These are phyloP conservation scores for Trypethelium eluteriae DNA, from an alignment of 495 filamentous ascomycete genomes.

Conservation along the genomic window DNA sequence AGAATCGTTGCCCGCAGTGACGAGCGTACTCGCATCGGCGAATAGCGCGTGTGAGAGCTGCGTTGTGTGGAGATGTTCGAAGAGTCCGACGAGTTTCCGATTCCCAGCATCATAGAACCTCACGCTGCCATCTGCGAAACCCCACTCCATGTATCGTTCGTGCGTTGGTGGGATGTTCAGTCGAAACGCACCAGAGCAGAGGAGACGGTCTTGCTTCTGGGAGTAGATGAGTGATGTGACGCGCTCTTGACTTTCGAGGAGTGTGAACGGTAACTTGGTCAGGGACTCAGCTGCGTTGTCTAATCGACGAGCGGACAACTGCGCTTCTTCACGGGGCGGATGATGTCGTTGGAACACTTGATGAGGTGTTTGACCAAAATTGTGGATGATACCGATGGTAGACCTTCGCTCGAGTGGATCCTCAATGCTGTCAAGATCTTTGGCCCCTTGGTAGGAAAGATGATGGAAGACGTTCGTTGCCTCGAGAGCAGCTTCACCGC, in stretches of 20 bases:
- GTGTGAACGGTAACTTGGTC: constrained; percentile 70
- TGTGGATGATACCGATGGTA: constrained; percentile 93
- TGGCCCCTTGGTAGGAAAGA: constrained; percentile 86
- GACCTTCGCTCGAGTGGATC: constrained; percentile 77
- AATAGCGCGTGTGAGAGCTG: constrained; percentile 75
- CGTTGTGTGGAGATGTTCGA: constrained; percentile 86
- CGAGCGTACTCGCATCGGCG: constrained; percentile 79
- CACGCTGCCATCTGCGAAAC: constrained; percentile 84
- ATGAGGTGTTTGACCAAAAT: constrained; percentile 94
- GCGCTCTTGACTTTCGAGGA: constrained; percentile 73
- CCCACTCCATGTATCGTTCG: constrained; percentile 94
- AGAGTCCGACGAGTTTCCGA: constrained; percentile 68
- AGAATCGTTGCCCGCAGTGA: constrained; percentile 87
- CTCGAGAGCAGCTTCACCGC: constrained; percentile 85
- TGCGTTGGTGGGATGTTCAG: constrained; percentile 80
- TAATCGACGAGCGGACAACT: constrained; percentile 55
- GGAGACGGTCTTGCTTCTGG: constrained; percentile 67
- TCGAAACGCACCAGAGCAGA: constrained; percentile 74
- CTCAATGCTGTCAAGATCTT: constrained; percentile 82
- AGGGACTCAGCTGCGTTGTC: constrained; percentile 72
- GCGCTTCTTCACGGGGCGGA: constrained; percentile 57
- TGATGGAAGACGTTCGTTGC: constrained; percentile 93
- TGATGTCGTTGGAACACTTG: constrained; percentile 85
- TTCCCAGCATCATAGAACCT: constrained; percentile 79
- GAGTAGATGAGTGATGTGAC: constrained; percentile 74